A percentile compares a stretch with the other conserved stretches of the same genome.
Evolutionary conservation across 1,139 yeast species (phyloP).

Genomic region (Candida buenavistaensis): DNA sequence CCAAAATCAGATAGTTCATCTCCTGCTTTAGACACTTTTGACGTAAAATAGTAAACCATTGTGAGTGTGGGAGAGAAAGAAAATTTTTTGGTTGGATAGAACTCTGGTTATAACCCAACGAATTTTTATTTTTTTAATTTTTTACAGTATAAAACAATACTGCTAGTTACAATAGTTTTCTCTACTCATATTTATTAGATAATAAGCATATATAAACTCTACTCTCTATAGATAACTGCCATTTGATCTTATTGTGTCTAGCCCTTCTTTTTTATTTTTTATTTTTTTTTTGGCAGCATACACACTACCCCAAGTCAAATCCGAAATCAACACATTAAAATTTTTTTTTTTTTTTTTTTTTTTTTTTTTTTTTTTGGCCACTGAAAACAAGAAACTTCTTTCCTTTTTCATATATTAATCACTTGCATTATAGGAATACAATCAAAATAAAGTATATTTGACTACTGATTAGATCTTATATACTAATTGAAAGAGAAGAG

Average conservation of each 20-base stretch:
- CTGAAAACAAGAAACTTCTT: neutral
- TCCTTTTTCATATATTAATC: neutral
- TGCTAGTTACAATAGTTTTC: too few species aligned
- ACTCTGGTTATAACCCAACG: too few species aligned
- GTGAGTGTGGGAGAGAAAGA: neutral
- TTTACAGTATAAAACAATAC: too few species aligned
- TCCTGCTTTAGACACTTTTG: constrained; percentile 17
- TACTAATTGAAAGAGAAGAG: constrained; percentile 1
- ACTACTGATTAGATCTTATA: constrained; percentile 36
- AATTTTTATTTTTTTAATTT: too few species aligned
- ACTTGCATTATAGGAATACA: constrained; percentile 1
- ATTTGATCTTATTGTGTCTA: too few species aligned
- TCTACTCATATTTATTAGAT: too few species aligned
- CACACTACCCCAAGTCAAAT: too few species aligned
- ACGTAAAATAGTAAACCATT: constrained; percentile 63
- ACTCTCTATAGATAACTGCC: too few species aligned
- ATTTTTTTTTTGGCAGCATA: neutral
- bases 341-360: neutral
- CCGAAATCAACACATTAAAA: neutral
- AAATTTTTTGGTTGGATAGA: neutral
- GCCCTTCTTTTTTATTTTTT: neutral
- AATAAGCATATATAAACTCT: too few species aligned
- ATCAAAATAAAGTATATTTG: constrained; percentile 17
- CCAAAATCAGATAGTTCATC: constrained; percentile 12
- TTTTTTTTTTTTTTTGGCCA: constrained; percentile 4